Conservation (phyloP, 1,284 basidiomycete genomes). For the Sanghuangporus baumii region DNA sequence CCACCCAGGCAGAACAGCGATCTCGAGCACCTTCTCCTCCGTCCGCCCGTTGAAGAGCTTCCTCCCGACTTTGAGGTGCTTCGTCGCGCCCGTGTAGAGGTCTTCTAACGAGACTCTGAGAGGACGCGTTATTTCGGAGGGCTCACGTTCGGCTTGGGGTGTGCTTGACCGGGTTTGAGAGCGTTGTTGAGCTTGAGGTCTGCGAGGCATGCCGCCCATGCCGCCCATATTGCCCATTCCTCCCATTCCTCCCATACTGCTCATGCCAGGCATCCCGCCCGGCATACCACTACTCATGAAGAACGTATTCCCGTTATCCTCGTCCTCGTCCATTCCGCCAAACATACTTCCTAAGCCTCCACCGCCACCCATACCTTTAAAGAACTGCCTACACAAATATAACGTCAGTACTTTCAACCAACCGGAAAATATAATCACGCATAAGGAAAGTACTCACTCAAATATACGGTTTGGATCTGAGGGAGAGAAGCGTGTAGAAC, state of each 20-base stretch:
- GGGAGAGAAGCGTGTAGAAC: constrained; percentile 57
- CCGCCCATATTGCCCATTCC: neutral
- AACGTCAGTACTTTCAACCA: neutral
- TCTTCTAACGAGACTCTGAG: constrained; percentile 88
- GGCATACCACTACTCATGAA: constrained; percentile 38
- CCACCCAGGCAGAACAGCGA: constrained; percentile 83
- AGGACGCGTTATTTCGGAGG: constrained; percentile 74
- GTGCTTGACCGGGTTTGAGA: constrained; percentile 23
- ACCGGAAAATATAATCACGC: neutral
- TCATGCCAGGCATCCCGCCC: constrained; percentile 50
- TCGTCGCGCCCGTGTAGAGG: constrained; percentile 84
- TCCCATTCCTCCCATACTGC: constrained; percentile 15
- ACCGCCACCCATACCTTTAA: constrained; percentile 38
- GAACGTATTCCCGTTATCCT: constrained; percentile 35
- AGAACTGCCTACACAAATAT: constrained; percentile 53
- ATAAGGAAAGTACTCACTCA: constrained; percentile 52
- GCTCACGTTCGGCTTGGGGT: constrained; percentile 26
- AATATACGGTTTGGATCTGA: constrained; percentile 91
- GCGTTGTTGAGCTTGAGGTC: constrained; percentile 21
- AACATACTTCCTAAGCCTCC: constrained; percentile 33
- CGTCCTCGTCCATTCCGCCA: constrained; percentile 39
- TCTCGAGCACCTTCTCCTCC: constrained; percentile 90
- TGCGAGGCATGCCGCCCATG: constrained; percentile 17
- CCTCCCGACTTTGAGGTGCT: constrained; percentile 86
- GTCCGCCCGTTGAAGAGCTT: constrained; percentile 64